phyloP scores from a whole-genome alignment of 2,329 filamentous ascomycete species.

The Lasiodiplodia gonubiensis region DNA sequence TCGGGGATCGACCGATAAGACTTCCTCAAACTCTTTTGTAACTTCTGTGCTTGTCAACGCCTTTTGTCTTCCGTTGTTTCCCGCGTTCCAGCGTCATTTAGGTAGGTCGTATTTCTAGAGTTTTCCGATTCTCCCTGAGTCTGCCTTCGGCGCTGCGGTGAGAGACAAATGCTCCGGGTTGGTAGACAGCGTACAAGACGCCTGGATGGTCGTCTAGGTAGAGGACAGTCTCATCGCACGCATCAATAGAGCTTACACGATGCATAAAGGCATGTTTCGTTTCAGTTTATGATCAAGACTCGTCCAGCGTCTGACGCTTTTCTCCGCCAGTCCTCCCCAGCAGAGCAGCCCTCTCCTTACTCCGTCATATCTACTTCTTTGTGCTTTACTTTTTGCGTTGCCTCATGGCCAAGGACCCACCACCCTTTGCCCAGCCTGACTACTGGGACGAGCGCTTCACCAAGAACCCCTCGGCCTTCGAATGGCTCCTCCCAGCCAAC shows the following conservation, averaged over 20 bases:
- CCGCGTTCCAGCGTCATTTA: background rate
- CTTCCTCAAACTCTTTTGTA: background rate
- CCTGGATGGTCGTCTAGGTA: background rate
- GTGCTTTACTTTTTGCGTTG: background rate
- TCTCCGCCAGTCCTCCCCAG: background rate
- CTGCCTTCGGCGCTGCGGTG: background rate
- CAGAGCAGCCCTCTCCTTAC: conserved; percentile 5
- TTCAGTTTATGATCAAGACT: background rate
- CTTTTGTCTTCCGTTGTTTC: background rate
- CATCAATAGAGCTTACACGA: background rate
- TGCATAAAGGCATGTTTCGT: conserved; percentile 23
- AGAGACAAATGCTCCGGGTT: conserved; percentile 1
- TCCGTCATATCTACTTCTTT: conserved; percentile 4
- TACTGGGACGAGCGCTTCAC: conserved; percentile 49
- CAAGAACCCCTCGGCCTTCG: conserved; percentile 42
- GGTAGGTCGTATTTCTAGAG: background rate
- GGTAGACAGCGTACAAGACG: background rate
- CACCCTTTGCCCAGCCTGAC: conserved; percentile 42
- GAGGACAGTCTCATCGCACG: background rate
- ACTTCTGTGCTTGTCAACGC: background rate
- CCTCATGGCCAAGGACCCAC: conserved; percentile 37
- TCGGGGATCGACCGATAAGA: background rate
- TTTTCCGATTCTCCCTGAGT: background rate
- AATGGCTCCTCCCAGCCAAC: conserved; percentile 45
- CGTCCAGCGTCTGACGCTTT: conserved; percentile 4